These are phyloP conservation scores for Hydrangea macrophylla DNA, from an alignment of 148 eudicot genomes.

Conservation along the genomic window DNA sequence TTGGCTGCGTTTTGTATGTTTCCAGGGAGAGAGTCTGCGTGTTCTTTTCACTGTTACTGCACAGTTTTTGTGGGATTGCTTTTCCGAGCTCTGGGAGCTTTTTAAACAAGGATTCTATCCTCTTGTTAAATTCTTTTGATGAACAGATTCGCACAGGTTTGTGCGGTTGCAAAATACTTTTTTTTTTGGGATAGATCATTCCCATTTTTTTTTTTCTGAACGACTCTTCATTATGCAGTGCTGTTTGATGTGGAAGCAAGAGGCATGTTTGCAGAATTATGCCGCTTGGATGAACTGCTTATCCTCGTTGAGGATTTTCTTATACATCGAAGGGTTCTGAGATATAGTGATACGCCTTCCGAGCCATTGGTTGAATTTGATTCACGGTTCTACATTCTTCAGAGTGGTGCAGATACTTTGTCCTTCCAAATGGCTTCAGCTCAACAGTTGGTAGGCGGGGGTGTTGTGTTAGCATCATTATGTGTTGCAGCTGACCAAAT, in stretches of 20 bases:
- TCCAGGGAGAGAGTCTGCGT: conserved; percentile 70
- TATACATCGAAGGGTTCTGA: conserved; percentile 38
- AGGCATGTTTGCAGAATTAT: conserved; percentile 39
- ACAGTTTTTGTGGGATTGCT: conserved; percentile 36
- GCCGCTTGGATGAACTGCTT: conserved; percentile 46
- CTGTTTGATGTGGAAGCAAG: conserved; percentile 36
- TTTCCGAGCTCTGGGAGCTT: conserved; percentile 19
- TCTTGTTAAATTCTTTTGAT: conserved; percentile 37
- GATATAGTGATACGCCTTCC: conserved; percentile 21
- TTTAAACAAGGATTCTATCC: conserved; percentile 13
- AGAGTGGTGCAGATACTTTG: conserved; percentile 30
- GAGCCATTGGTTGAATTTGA: conserved; percentile 18
- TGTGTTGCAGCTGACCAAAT: conserved; percentile 47
- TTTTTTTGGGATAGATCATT: background rate
- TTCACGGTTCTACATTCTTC: conserved; percentile 28
- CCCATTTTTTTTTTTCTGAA: background rate
- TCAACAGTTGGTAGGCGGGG: conserved; percentile 47
- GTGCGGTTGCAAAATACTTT: background rate
- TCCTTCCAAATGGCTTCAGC: conserved; percentile 38
- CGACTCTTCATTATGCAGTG: conserved; percentile 40
- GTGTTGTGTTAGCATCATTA: conserved; percentile 57
- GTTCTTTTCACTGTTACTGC: conserved; percentile 55
- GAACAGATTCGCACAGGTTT: conserved; percentile 50
- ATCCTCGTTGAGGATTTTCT: conserved; percentile 63
- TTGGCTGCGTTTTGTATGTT: conserved; percentile 4